Evolutionary conservation across 139 green algal species (phyloP).

Genomic region (Closterium sp.): DNA sequence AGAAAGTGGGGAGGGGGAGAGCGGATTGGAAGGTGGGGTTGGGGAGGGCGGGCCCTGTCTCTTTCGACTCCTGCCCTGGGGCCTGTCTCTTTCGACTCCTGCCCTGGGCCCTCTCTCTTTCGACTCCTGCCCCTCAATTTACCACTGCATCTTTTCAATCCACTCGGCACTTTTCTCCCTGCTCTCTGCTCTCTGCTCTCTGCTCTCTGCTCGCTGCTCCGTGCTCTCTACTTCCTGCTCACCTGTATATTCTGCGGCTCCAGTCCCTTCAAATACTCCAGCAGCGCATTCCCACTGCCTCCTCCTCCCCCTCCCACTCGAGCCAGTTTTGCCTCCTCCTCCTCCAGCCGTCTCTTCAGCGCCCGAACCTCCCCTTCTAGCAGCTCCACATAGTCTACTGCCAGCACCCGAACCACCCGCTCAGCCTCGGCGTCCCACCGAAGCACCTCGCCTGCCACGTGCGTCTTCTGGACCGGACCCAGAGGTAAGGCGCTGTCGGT

Average conservation of each 20-base stretch:
- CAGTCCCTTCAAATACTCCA: slow-evolving; percentile 78
- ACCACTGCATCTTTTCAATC: too few species aligned
- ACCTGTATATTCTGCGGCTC: slow-evolving; percentile 56
- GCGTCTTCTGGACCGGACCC: slow-evolving; percentile 57
- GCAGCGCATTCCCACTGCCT: slow-evolving; percentile 36
- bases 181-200: too few species aligned
- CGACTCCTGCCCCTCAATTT: too few species aligned
- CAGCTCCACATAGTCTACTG: slow-evolving; percentile 75
- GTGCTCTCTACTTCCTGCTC: neutral
- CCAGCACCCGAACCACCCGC: slow-evolving; percentile 62
- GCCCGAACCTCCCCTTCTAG: slow-evolving; percentile 63
- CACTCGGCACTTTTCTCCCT: too few species aligned
- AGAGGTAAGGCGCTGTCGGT: neutral
- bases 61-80: too few species aligned
- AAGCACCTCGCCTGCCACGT: slow-evolving; percentile 76
- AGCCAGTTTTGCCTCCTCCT: neutral
- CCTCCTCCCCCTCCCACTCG: neutral
- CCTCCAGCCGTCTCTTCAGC: slow-evolving; percentile 32
- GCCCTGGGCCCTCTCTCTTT: too few species aligned
- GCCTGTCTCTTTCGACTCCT: too few species aligned
- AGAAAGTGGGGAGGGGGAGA: too few species aligned
- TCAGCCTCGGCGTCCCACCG: slow-evolving; percentile 72
- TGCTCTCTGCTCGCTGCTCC: too few species aligned
- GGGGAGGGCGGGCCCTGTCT: too few species aligned
- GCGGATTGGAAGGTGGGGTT: too few species aligned